Evolutionary conservation across 106 monocot species (phyloP).

Genomic region (Platanthera zijinensis): DNA sequence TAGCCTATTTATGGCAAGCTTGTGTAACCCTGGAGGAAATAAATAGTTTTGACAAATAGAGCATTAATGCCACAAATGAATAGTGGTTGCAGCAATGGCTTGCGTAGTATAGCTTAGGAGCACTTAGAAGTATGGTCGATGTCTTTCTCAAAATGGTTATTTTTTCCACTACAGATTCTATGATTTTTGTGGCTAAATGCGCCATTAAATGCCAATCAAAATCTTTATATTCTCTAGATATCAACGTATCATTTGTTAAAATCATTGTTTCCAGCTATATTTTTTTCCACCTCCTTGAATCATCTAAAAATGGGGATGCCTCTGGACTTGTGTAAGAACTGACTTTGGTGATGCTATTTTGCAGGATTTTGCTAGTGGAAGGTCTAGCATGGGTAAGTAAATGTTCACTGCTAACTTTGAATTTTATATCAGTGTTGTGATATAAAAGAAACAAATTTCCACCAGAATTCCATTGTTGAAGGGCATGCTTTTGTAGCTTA

Average conservation of each 20-base stretch:
- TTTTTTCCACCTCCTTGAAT: not conserved
- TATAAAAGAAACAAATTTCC: not conserved
- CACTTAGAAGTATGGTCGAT: not conserved
- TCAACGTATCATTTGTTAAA: not conserved
- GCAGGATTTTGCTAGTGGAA: conserved; percentile 2
- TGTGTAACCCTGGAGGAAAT: not conserved
- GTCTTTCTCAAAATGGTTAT: not conserved
- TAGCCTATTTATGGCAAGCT: not conserved
- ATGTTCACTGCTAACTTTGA: not conserved
- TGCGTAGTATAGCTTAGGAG: not conserved
- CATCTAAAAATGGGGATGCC: not conserved
- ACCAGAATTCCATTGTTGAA: not conserved
- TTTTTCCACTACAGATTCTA: not conserved
- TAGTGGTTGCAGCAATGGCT: not conserved
- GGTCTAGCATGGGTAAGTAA: conserved; percentile 1
- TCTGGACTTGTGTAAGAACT: not conserved
- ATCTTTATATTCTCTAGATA: not conserved
- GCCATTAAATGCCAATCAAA: not conserved
- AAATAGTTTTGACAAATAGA: not conserved
- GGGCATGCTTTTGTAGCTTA: not conserved
- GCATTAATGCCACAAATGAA: not conserved
- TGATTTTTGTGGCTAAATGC: not conserved
- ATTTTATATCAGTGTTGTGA: not conserved
- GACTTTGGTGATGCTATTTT: not conserved
- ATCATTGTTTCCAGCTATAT: not conserved